Evolutionary conservation across 129 eudicot species (phyloP), one percentile per base, ranked within the genome.

Genomic region (Scalesia atractyloides): DNA sequence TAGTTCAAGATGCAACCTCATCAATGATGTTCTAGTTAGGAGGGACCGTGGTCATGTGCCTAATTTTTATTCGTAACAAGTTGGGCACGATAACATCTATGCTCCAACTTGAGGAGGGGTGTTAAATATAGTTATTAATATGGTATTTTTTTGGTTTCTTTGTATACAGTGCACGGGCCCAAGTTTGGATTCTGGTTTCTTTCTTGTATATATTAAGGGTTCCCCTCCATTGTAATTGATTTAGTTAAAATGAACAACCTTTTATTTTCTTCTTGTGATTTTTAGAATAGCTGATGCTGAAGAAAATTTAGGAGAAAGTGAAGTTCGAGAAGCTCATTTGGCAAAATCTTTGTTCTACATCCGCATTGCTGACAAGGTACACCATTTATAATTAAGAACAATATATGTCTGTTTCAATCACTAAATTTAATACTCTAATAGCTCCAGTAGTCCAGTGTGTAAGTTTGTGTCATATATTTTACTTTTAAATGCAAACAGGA

Each of bases 261-360:
- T 9, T 1, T 41, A 7, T 41, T 39, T 39, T 41, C 10, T 41
- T 41, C 46, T 41, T 41, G 46, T 41, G 8, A 41, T 41, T 1
- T 41, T 63, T 64, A 94, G 98, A 77, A 94, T 94, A 67, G 84
- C 97, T 17, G 98, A 94, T 72, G 98, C 98, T 64, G 98, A 94
- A 77, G 97, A 94, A 75, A 94, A 94, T 72, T 78, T 94, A 73
- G 98, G 98, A 47, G 98, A 94, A 81, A 94, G 97, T 84, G 98
- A 94, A 90, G 96, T 94, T 52, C 80, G 98, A 76, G 98, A 94
- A 86, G 98, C 98, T 72, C 96, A 94, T 86, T 74, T 94, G 58
- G 98, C 97, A 16, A 94, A 94, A 76, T 94, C 96, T 19, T 79
- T 94, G 74, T 94, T 87, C 81, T 94, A 70, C 83, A 84, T 94